Percentiles rank a stretch among this genome's conserved stretches.
These are phyloP conservation scores for Oryza glumipatula DNA, from an alignment of 176 grass and related monocot species.

Conservation along the genomic window DNA sequence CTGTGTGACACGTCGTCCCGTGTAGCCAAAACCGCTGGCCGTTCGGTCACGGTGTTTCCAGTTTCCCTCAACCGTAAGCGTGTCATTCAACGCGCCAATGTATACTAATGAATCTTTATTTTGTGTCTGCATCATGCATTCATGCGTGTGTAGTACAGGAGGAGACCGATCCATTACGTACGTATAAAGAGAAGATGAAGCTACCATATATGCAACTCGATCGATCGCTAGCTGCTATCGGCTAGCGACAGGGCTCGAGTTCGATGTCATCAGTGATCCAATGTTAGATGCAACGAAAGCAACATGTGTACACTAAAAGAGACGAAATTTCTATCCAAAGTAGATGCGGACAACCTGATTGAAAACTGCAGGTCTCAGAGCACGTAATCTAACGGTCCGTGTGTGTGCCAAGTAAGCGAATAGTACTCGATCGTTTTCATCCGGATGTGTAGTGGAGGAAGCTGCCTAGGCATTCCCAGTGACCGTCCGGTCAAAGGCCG, in stretches of 20 bases:
- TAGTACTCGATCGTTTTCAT: not conserved
- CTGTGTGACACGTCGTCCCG: not conserved
- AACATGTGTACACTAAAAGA: not conserved
- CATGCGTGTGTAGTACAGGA: too few relatives aligned
- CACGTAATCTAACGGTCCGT: not conserved
- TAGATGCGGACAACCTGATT: not conserved
- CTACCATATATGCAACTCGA: not conserved
- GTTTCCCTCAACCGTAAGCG: not conserved
- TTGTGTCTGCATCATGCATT: too few relatives aligned
- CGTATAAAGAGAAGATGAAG: not conserved
- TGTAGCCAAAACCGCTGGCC: not conserved
- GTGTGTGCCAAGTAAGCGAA: not conserved
- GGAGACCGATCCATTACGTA: too few relatives aligned
- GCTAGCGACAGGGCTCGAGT: not conserved
- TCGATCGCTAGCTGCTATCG: not conserved
- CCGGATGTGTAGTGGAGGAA: conserved; percentile 19
- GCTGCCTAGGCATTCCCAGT: conserved; percentile 27
- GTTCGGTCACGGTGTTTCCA: not conserved
- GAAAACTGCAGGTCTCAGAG: not conserved
- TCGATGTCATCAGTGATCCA: not conserved
- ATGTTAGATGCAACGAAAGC: not conserved
- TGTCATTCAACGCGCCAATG: not conserved
- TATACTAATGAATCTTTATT: not conserved
- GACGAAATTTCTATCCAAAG: not conserved
- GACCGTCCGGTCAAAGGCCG: conserved; percentile 37